Base-by-base conservation (phyloP, 345 rosid species). In the Draba incana region DNA sequence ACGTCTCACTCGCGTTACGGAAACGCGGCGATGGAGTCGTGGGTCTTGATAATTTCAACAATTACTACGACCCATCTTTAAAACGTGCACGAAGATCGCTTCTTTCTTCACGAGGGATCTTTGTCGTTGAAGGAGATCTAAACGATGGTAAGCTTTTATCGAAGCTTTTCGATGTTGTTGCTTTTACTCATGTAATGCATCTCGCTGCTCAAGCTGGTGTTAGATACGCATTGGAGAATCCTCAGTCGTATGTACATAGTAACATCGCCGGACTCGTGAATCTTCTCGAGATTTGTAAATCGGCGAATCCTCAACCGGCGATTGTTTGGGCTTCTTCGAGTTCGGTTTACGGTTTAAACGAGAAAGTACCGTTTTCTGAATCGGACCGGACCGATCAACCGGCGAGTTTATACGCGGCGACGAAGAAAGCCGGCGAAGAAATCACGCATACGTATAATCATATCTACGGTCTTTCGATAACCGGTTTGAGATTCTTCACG, bases 201-300 rank as follows among this genome's bases (percentile, higher is more conserved):
- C 74, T 89, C 35, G 96, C 96, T 24, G 94, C 96, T n/a, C 96
- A 89, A 42, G 96, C 96, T 44, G 96, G 96, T 2, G 93, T 90
- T 28, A 30, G 96, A 10, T 86, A 87, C 81, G 94, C 94, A 10
- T 68, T 86, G 81, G 86, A 87, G 82, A 90, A 90, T 54, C 97
- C 94, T 3, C 71, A 65, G 35, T 87, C 94, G 3, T 90, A 90
- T 35, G 84, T 90, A 8, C 91, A 85, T 23, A 85, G 90, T 73
- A 87, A 87, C 81, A 77, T 87, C 11, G 97, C 90, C 30, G 92
- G 94, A 2, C 80, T 90, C 16, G 88, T 87, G 38, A 77, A 81
- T 8, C 85, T 90, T 10, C 89, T 89, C 39, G 93, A 89, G 76
- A 81, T 60, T 45, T 85, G 84, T 70, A 87, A 85, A 42, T 58